Evolutionary conservation across 2,329 filamentous ascomycete genomes (phyloP).

Genomic region (Hawksworthiomyces lignivorus): DNA sequence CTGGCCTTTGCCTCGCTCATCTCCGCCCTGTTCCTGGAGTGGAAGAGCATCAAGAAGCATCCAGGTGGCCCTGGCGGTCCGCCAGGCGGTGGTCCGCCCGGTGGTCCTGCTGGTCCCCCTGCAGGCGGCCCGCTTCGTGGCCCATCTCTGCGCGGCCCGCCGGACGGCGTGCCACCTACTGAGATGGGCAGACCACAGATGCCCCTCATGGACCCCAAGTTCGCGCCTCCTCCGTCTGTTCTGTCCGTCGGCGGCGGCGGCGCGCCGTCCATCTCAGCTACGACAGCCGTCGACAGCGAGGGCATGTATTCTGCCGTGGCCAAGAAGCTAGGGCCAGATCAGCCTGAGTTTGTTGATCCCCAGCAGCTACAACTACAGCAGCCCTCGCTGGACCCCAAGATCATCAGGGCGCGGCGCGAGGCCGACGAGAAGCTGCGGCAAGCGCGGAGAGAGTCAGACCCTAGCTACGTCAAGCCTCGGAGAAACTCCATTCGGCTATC

Average conservation of each 20-base stretch:
- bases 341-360: background rate
- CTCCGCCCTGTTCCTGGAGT: conserved; percentile 53
- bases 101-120: too few relatives aligned
- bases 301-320: background rate
- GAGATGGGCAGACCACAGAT: background rate
- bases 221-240: background rate
- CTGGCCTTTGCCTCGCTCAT: conserved; percentile 48
- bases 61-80: conserved; percentile 1
- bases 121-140: background rate
- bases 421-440: conserved; percentile 12
- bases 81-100: background rate
- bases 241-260: background rate
- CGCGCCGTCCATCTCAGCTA: background rate
- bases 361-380: background rate
- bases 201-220: background rate
- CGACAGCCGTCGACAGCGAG: background rate
- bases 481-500: conserved; percentile 8
- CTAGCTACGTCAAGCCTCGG: conserved; percentile 3
- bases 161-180: background rate
- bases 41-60: conserved; percentile 57
- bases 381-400: conserved; percentile 2
- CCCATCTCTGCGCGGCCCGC: background rate
- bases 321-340: background rate
- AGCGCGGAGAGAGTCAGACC: conserved; percentile 10
- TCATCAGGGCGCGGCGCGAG: conserved; percentile 3